These are phyloP conservation scores for Entelexis sorbosivorans DNA, from an alignment of 1,139 yeast genomes.

Conservation along the genomic window DNA sequence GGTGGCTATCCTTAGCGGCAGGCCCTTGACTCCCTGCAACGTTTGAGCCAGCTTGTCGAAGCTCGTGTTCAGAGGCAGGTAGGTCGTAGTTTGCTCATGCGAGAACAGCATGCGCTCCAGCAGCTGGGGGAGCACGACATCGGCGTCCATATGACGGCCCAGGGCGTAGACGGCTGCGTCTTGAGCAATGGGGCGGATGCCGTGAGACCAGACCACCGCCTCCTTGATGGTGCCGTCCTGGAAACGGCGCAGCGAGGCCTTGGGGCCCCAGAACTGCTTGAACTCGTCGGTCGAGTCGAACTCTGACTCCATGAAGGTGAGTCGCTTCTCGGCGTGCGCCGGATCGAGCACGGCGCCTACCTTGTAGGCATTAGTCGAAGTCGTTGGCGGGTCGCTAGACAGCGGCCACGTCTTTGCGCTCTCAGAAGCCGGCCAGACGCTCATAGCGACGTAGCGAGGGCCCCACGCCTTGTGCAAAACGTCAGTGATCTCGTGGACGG, in stretches of 20 bases:
- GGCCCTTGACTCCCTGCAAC: constrained; percentile 35
- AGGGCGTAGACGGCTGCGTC: constrained; percentile 55
- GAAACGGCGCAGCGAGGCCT: constrained; percentile 77
- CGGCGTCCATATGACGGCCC: constrained; percentile 40
- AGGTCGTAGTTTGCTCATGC: constrained; percentile 34
- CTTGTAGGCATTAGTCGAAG: constrained; percentile 26
- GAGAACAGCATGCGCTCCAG: constrained; percentile 17
- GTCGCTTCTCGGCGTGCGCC: constrained; percentile 63
- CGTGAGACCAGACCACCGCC: constrained; percentile 73
- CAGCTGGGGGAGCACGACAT: constrained; percentile 7
- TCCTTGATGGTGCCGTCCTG: constrained; percentile 76
- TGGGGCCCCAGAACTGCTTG: constrained; percentile 80
- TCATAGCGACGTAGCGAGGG: constrained; percentile 37
- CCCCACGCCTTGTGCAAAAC: constrained; percentile 56
- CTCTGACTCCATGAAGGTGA: constrained; percentile 69
- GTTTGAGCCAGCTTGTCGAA: constrained; percentile 56
- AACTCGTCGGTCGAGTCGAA: constrained; percentile 51
- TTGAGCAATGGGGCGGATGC: constrained; percentile 52
- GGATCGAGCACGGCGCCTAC: constrained; percentile 66
- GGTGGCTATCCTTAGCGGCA: constrained; percentile 65
- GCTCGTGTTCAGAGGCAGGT: constrained; percentile 47
- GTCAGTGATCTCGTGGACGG: constrained; percentile 45
- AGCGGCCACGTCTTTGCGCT: constrained; percentile 15
- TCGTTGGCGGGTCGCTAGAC: constrained; percentile 11
- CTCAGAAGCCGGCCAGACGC: not conserved